Evolutionary conservation across 768 basidiomycete genomes (phyloP).

Genomic region (Paxillus involutus): DNA sequence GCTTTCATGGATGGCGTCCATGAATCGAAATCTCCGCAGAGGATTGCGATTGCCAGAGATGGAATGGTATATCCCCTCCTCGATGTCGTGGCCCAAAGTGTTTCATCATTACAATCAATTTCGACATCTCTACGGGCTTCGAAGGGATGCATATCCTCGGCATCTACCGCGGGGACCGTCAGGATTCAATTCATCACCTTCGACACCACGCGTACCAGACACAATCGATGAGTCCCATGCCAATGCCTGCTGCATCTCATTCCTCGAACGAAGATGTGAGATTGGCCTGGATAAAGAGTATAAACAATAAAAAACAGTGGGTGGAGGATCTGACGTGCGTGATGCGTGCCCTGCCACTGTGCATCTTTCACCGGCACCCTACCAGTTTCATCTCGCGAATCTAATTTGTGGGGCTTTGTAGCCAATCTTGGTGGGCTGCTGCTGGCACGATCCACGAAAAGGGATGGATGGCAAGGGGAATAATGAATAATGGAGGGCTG

Average conservation of each 20-base stretch:
- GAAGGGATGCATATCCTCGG: slow-evolving; percentile 1
- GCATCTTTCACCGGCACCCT: neutral
- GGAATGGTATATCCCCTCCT: slow-evolving; percentile 2
- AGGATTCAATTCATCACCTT: neutral
- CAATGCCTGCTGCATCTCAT: slow-evolving; percentile 23
- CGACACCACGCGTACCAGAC: neutral
- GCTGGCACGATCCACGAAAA: neutral
- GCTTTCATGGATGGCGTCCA: neutral
- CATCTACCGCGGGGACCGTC: slow-evolving; percentile 3
- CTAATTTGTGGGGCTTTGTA: slow-evolving; percentile 18
- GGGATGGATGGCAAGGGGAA: neutral
- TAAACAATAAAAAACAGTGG: neutral
- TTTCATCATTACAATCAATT: neutral
- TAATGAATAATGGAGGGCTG: neutral
- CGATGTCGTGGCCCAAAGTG: neutral
- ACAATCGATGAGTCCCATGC: slow-evolving; percentile 14
- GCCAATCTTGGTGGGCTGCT: slow-evolving; percentile 20
- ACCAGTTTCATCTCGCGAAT: slow-evolving; percentile 23
- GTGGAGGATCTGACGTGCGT: slow-evolving; percentile 13
- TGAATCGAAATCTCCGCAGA: neutral
- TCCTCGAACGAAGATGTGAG: slow-evolving; percentile 5
- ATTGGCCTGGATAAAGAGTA: slow-evolving; percentile 10
- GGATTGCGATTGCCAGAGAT: neutral
- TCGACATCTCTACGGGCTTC: neutral
- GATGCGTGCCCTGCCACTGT: slow-evolving; percentile 7